phyloP scores from a whole-genome alignment of 257 asterid species.

The Forsythia viridissima region DNA sequence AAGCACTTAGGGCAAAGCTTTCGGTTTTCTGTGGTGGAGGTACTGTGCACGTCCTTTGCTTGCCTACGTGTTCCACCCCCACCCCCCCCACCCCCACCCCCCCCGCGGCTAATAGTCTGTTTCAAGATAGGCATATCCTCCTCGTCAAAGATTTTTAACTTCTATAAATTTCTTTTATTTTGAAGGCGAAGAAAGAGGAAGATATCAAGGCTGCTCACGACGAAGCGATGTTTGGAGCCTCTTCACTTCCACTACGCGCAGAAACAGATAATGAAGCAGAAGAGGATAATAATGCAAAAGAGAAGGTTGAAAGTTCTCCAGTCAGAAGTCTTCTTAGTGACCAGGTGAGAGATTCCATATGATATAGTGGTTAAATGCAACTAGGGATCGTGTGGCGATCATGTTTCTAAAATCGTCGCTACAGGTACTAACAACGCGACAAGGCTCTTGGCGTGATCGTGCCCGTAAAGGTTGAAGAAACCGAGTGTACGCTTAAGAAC shows the following conservation, averaged over 20 bases:
- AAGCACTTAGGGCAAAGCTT: constrained; percentile 86
- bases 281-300: constrained; percentile 22
- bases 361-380: not conserved
- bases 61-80: not conserved
- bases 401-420: constrained; percentile 17
- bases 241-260: constrained; percentile 42
- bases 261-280: constrained; percentile 43
- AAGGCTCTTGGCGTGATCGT: constrained; percentile 87
- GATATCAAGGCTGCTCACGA: constrained; percentile 74
- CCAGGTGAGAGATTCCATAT: constrained; percentile 50
- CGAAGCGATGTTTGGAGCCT: constrained; percentile 82
- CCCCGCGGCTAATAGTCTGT: not conserved
- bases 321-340: constrained; percentile 57
- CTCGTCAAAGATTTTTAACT: not conserved
- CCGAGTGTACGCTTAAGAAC: not conserved
- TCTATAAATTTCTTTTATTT: not conserved
- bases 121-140: not conserved
- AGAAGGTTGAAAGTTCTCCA: constrained; percentile 33
- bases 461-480: constrained; percentile 43
- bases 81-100: no score
- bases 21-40: constrained; percentile 80
- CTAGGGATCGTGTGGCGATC: not conserved
- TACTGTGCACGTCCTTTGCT: constrained; percentile 21
- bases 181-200: constrained; percentile 71
- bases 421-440: constrained; percentile 62